Percentiles rank a stretch among this genome's conserved stretches.
Conservation (phyloP, 805 yeast genomes). For the Pichia paraexigua region DNA sequence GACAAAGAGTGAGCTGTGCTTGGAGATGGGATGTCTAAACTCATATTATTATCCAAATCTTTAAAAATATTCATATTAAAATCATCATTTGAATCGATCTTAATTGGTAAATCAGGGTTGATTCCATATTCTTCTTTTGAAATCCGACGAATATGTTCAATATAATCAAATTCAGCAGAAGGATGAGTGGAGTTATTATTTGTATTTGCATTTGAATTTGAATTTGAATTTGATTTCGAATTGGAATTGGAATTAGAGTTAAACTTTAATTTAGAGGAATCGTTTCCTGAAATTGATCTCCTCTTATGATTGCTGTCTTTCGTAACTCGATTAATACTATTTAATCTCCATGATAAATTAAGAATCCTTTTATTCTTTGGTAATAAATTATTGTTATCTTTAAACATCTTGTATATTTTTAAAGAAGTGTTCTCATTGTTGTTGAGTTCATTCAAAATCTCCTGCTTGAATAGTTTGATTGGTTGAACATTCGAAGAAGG, state of each 20-base stretch:
- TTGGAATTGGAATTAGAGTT: slow-evolving; percentile 8
- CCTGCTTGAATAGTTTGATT: slow-evolving; percentile 19
- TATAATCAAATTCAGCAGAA: slow-evolving; percentile 28
- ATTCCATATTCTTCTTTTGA: slow-evolving; percentile 29
- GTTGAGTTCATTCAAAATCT: slow-evolving; percentile 23
- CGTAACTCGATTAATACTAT: slow-evolving; percentile 24
- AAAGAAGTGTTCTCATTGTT: slow-evolving; percentile 24
- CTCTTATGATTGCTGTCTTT: not conserved
- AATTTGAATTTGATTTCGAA: slow-evolving; percentile 9
- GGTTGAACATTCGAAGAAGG: slow-evolving; percentile 7
- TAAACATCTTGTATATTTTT: slow-evolving; percentile 31
- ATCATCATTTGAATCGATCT: not conserved
- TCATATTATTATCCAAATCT: not conserved
- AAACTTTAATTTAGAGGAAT: no score
- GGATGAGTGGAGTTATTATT: not conserved
- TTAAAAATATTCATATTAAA: no score
- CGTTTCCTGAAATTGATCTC: not conserved
- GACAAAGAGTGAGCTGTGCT: not conserved
- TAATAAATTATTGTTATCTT: slow-evolving; percentile 26
- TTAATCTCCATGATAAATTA: slow-evolving; percentile 31
- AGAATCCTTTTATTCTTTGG: slow-evolving; percentile 30
- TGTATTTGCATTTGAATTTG: slow-evolving; percentile 6
- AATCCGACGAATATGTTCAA: slow-evolving; percentile 30
- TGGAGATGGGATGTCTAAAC: not conserved
- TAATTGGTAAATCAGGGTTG: slow-evolving; percentile 16